Percentiles rank a stretch among this genome's conserved stretches.
Conservation (phyloP, 2,329 filamentous ascomycete species). For the Pestalotiopsis sp. region DNA sequence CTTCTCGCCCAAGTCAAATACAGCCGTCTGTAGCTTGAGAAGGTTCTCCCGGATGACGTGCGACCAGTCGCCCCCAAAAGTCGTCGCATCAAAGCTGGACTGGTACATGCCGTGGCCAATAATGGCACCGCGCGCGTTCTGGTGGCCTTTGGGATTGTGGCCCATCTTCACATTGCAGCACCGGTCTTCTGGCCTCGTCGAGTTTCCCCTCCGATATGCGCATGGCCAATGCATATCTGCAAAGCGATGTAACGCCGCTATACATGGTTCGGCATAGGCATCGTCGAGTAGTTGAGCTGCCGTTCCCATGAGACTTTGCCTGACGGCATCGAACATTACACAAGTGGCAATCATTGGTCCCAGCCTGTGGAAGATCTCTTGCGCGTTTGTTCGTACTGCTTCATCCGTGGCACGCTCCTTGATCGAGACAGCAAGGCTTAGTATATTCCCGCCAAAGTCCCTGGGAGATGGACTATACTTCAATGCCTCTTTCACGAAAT, state of each 20-base stretch:
- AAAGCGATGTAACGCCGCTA: conserved; percentile 30
- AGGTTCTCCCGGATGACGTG: conserved; percentile 29
- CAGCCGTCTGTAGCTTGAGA: conserved; percentile 27
- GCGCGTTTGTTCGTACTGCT: conserved; percentile 20
- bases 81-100: conserved; percentile 26
- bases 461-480: conserved; percentile 12
- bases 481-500: conserved; percentile 16
- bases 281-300: conserved; percentile 33
- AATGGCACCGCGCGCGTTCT: conserved; percentile 33
- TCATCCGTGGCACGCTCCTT: not conserved
- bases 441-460: conserved; percentile 17
- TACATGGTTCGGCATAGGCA: conserved; percentile 30
- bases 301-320: conserved; percentile 32
- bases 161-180: conserved; percentile 33
- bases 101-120: conserved; percentile 34
- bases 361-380: conserved; percentile 32
- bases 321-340: conserved; percentile 34
- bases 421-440: conserved; percentile 15
- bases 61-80: conserved; percentile 29
- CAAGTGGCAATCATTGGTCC: conserved; percentile 34
- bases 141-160: conserved; percentile 34
- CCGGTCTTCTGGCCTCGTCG: conserved; percentile 26
- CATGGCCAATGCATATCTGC: conserved; percentile 31
- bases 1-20: conserved; percentile 28
- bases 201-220: conserved; percentile 25